Conservation (phyloP, 2,329 filamentous ascomycete species). For the Colletotrichum karsti region DNA sequence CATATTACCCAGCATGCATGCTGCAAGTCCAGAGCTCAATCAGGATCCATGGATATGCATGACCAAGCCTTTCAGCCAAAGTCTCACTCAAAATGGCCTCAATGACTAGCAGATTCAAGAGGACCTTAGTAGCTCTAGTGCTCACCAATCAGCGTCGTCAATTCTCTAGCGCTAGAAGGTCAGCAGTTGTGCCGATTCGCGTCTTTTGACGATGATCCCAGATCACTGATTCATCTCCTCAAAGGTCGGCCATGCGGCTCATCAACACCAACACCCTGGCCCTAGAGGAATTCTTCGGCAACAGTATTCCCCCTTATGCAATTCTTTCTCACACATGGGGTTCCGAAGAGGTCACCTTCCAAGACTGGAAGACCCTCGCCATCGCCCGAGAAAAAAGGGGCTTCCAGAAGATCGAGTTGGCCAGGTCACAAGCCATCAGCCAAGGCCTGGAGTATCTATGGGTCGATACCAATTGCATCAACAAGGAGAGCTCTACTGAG, state of each 20-base stretch:
- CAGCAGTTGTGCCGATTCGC: too few species aligned
- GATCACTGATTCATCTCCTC: neutral
- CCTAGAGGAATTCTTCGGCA: constrained; percentile 34
- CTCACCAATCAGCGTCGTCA: too few species aligned
- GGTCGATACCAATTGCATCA: constrained; percentile 32
- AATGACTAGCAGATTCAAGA: too few species aligned
- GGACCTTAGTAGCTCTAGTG: too few species aligned
- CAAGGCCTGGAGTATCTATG: constrained; percentile 22
- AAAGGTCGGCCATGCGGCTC: constrained; percentile 35
- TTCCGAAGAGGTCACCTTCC: constrained; percentile 28
- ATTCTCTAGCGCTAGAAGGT: too few species aligned
- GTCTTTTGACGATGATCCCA: neutral
- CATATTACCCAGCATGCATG: too few species aligned
- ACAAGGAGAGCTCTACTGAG: constrained; percentile 25
- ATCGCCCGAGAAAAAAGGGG: constrained; percentile 11
- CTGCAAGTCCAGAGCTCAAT: too few species aligned
- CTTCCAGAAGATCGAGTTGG: constrained; percentile 18
- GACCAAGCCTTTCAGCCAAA: too few species aligned
- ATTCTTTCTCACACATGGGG: constrained; percentile 37
- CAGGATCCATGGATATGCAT: too few species aligned
- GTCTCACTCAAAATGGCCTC: too few species aligned
- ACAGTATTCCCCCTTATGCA: constrained; percentile 32
- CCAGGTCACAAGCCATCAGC: constrained; percentile 3
- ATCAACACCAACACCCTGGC: constrained; percentile 33
- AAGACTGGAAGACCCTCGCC: constrained; percentile 21